phyloP scores from a whole-genome alignment of 2,329 filamentous ascomycete genomes.

The Aspergillus persii region DNA sequence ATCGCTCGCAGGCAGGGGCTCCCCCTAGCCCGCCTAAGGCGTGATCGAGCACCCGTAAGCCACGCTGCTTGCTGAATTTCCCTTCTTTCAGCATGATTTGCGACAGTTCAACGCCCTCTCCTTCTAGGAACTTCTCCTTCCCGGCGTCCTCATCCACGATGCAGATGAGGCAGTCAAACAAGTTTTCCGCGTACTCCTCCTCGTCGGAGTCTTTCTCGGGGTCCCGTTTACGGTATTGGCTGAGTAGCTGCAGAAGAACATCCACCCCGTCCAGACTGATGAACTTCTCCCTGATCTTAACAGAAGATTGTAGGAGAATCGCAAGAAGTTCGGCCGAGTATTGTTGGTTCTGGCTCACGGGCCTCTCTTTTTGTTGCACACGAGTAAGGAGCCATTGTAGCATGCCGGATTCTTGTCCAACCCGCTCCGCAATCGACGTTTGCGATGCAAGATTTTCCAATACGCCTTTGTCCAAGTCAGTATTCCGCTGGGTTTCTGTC shows the following conservation, averaged over 20 bases:
- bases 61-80: slow-evolving; percentile 74
- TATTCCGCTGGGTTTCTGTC: background rate
- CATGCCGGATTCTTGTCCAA: slow-evolving; percentile 67
- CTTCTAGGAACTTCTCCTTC: slow-evolving; percentile 79
- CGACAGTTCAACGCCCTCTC: slow-evolving; percentile 86
- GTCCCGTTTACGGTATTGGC: slow-evolving; percentile 80
- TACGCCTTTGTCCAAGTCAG: slow-evolving; percentile 49
- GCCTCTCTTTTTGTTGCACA: slow-evolving; percentile 65
- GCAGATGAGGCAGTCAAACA: slow-evolving; percentile 84
- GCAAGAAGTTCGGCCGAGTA: slow-evolving; percentile 90
- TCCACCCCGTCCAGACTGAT: slow-evolving; percentile 71
- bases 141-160: slow-evolving; percentile 72
- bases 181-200: slow-evolving; percentile 90
- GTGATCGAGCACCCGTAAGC: slow-evolving; percentile 81
- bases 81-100: slow-evolving; percentile 90
- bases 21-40: slow-evolving; percentile 62
- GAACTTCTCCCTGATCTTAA: slow-evolving; percentile 63
- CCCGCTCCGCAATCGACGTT: slow-evolving; percentile 63
- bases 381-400: slow-evolving; percentile 75
- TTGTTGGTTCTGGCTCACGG: slow-evolving; percentile 85
- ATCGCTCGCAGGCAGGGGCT: slow-evolving; percentile 64
- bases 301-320: slow-evolving; percentile 76
- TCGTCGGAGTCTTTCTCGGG: slow-evolving; percentile 83
- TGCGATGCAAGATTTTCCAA: slow-evolving; percentile 83
- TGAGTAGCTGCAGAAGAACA: slow-evolving; percentile 74